Evolutionary conservation across 2,329 filamentous ascomycete species (phyloP), one percentile per base, ranked within the genome.

Genomic region (Pseudophaeomoniella oleicola): DNA sequence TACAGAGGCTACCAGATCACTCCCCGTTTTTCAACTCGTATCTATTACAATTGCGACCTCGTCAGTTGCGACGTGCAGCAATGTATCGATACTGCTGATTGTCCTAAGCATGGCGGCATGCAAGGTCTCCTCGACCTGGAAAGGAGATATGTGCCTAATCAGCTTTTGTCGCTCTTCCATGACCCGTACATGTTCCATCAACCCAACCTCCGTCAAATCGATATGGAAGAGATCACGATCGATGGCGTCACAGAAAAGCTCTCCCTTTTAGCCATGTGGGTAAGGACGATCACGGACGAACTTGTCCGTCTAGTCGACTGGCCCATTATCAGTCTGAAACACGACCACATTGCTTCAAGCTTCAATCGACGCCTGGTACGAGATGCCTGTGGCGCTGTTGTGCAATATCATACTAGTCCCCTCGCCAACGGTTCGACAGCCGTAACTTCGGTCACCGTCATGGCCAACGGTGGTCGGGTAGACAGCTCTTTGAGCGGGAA

Each of bases 141-240:
- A 36, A 62, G 63, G 35, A 50, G 56, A 3, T 69, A 68, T 32
- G 74, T 71, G 35, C 65, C 67, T 18, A 64, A 70, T 19, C 67
- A 76, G 46, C 55, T 77, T 14, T 60, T 77, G 19, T 66, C 63
- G 9, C 59, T 78, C 4, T 64, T 66, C 42, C 66, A 64, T 42
- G 71, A 72, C 35, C 56, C 62, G 17, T 74, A 66, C 58, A 75
- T 75, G 71, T 75, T 78, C 60, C 74, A 78, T 52, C 72, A 78
- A 55, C 70, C 71, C 39, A 77, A 78, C 49, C 47, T 72, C 41
- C 66, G 71, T 38, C 64, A 67, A 31, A 55, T 56, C 3, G 71
- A 69, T 37, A 60, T 65, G 35, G 51, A 54, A 2, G 48, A 52
- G 2, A 63, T 66, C 34, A 66, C 60, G 5, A 56, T 74, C 34